Evolutionary conservation across 1,139 yeast species (phyloP).

Genomic region (Protomyces inundatus): DNA sequence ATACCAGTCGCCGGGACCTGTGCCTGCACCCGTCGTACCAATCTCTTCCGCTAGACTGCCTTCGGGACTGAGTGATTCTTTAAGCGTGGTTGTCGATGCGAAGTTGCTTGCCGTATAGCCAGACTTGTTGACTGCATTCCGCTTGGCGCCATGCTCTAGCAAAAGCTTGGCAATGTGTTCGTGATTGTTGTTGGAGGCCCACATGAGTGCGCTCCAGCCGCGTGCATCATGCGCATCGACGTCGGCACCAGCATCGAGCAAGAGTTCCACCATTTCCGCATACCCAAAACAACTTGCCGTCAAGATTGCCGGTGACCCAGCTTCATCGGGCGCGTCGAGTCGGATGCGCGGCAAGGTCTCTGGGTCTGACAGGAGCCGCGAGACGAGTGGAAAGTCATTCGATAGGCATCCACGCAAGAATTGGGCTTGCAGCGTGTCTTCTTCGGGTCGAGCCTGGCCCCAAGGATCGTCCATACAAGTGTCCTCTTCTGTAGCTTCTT

Average conservation of each 20-base stretch:
- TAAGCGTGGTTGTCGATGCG: conserved; percentile 35
- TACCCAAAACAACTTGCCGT: conserved; percentile 45
- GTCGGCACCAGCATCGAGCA: conserved; percentile 41
- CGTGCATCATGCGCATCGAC: conserved; percentile 41
- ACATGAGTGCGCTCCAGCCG: conserved; percentile 46
- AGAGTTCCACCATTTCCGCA: conserved; percentile 39
- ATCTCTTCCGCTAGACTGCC: conserved; percentile 14
- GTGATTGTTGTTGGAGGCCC: conserved; percentile 46
- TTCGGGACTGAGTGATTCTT: conserved; percentile 28
- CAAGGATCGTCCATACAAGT: conserved; percentile 17
- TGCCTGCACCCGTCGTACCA: conserved; percentile 29
- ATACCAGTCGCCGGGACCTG: conserved; percentile 36
- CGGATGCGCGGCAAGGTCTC: neutral
- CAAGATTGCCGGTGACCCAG: conserved; percentile 42
- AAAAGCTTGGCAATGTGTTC: conserved; percentile 39
- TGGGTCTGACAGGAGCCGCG: conserved; percentile 8
- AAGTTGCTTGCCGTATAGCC: conserved; percentile 43
- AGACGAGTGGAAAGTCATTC: conserved; percentile 14
- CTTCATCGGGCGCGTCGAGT: conserved; percentile 40
- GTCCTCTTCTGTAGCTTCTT: neutral
- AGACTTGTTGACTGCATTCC: conserved; percentile 35
- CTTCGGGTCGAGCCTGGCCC: neutral
- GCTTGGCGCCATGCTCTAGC: conserved; percentile 41
- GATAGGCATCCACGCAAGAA: conserved; percentile 19
- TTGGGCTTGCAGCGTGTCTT: conserved; percentile 3